phyloP scores from a whole-genome alignment of 2,329 filamentous ascomycete genomes.

The Exophiala viscosa region DNA sequence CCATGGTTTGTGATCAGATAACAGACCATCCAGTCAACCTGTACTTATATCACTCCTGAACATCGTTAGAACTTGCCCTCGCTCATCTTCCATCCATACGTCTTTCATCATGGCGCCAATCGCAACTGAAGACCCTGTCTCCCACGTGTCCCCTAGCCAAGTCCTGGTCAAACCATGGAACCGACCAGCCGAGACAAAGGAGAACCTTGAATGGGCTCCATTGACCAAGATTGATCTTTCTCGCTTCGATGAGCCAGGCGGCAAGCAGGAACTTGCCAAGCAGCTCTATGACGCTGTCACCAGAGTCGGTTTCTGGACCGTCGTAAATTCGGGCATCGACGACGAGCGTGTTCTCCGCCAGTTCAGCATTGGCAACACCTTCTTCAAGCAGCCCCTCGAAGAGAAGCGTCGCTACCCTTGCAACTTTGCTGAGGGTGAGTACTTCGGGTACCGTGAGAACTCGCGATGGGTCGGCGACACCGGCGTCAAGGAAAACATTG shows the following conservation, averaged over 20 bases:
- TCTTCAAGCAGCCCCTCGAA: constrained; percentile 41
- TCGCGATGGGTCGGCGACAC: constrained; percentile 37
- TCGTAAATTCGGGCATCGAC: constrained; percentile 24
- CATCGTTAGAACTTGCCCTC: not conserved
- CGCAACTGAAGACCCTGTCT: not conserved
- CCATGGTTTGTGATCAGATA: not conserved
- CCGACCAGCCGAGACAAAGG: constrained; percentile 28
- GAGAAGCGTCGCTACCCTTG: constrained; percentile 53
- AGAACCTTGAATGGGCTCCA: constrained; percentile 47
- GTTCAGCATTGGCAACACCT: constrained; percentile 32
- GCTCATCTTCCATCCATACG: not conserved
- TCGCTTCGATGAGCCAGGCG: constrained; percentile 51
- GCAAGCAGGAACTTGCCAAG: constrained; percentile 52
- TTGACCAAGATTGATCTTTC: constrained; percentile 55
- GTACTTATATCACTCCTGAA: too few relatives aligned
- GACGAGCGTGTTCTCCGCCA: constrained; percentile 31
- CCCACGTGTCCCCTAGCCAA: constrained; percentile 23
- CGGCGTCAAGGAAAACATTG: constrained; percentile 38
- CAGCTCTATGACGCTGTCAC: constrained; percentile 54
- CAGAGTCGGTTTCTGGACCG: constrained; percentile 33
- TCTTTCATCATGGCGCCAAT: constrained; percentile 2
- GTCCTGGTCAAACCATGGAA: constrained; percentile 37
- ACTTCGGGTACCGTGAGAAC: constrained; percentile 35
- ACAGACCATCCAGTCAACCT: too few relatives aligned
- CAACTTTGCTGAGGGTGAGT: constrained; percentile 34